phyloP scores from a whole-genome alignment of 768 basidiomycete species.

The Udeniomyces megalosporus region DNA sequence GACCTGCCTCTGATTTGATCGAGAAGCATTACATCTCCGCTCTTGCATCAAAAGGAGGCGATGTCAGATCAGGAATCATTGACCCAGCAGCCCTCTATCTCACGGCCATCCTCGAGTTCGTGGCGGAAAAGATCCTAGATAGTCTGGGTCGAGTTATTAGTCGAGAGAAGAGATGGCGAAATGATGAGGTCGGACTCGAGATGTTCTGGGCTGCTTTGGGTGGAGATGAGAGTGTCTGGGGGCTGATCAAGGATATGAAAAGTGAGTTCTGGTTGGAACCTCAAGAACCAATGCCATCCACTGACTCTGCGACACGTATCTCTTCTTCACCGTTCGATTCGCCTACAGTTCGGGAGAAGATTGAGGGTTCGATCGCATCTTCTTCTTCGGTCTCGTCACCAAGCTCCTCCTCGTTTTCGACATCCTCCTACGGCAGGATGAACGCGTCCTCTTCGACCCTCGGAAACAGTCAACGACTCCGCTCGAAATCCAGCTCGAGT shows the following conservation, averaged over 20 bases:
- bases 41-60: slow-evolving; percentile 1
- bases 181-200: background rate
- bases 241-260: slow-evolving; percentile 5
- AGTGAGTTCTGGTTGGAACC: background rate
- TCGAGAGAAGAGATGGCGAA: background rate
- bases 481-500: too few relatives aligned
- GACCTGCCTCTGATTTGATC: slow-evolving; percentile 1
- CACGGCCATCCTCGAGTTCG: slow-evolving; percentile 15
- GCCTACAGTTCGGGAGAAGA: background rate
- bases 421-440: too few relatives aligned
- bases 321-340: background rate
- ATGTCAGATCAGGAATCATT: slow-evolving; percentile 7
- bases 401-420: background rate
- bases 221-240: slow-evolving; percentile 5
- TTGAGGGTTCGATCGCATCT: background rate
- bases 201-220: slow-evolving; percentile 2
- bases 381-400: background rate
- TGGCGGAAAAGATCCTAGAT: slow-evolving; percentile 2
- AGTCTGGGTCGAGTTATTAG: slow-evolving; percentile 4
- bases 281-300: too few relatives aligned
- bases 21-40: background rate
- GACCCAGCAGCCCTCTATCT: slow-evolving; percentile 13
- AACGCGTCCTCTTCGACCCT: too few relatives aligned
- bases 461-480: too few relatives aligned
- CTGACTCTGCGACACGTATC: background rate